Evolutionary conservation across 2,329 filamentous ascomycete genomes (phyloP), one percentile per base, ranked within the genome.

Genomic region (Ambrosiella beaveri): DNA sequence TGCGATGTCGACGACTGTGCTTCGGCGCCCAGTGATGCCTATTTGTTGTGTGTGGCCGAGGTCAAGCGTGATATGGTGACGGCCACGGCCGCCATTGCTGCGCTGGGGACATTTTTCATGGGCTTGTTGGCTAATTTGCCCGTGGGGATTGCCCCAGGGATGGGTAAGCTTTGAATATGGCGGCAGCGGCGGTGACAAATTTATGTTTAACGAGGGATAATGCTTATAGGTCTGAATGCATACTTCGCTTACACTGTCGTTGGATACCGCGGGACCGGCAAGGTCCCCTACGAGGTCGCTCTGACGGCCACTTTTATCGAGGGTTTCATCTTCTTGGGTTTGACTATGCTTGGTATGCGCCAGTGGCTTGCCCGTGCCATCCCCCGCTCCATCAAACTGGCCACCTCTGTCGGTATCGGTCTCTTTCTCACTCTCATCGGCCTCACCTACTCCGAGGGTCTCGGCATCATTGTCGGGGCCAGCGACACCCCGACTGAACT

Each of bases 231-330:
- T 35, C 69, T 94, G 58, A 95, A 95, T 66, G 88, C 86, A 17
- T 91, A 94, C 68, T 94, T 94, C 66, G 79, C 88, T 35, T 94
- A 86, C 67, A 85, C 81, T 13, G 71, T 73, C 38, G 88, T 94
- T 59, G 88, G 88, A 2, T 80, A 75, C 65, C 83, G 90, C 67
- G 88, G 88, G 49, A 77, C 74, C 19, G 87, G 87, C 1, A 74
- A 77, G 40, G 82, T 94, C 7, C 81, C 86, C 1, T 95, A 87
- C 66, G 69, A 78, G 57, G 76, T 90, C 47, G 88, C 88, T 39
- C 72, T 94, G 41, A 93, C 88, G 3, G 88, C 88, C 57, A 88
- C 93, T 63, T 94, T 95, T 67, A 84, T 93, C 12, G 88, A 95
- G 69, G 88, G 88, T 41, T 86, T 86, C 68, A 82, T 94, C 62